A percentile compares a stretch with the other conserved stretches of the same genome.
phyloP scores from a whole-genome alignment of 108 stramenopile species.

The Mediolabrus comicus region DNA sequence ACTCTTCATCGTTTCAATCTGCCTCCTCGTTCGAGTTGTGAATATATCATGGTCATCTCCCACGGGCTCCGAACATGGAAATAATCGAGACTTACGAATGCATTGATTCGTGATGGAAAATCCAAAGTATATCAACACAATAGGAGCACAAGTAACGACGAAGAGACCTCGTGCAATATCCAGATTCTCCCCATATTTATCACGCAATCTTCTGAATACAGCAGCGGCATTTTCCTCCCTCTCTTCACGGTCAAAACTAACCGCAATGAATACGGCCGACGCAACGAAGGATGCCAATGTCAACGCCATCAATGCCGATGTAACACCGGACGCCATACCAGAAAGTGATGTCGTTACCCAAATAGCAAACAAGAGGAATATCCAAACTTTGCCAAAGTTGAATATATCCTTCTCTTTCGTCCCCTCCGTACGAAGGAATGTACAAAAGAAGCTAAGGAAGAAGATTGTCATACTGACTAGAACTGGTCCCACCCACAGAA shows the following conservation, averaged over 20 bases:
- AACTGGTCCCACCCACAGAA: constrained; percentile 52
- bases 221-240: constrained; percentile 14
- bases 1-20: constrained; percentile 23
- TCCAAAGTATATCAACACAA: constrained; percentile 34
- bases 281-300: constrained; percentile 48
- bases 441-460: constrained; percentile 51
- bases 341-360: constrained; percentile 53
- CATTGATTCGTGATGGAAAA: constrained; percentile 44
- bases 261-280: constrained; percentile 34
- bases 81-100: constrained; percentile 20
- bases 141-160: constrained; percentile 31
- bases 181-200: constrained; percentile 39
- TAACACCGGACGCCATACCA: constrained; percentile 44
- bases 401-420: constrained; percentile 32
- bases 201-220: constrained; percentile 18
- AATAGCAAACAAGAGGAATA: constrained; percentile 44
- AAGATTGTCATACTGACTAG: constrained; percentile 38
- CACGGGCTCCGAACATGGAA: constrained; percentile 28
- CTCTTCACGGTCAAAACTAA: constrained; percentile 24
- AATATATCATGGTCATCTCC: constrained; percentile 14
- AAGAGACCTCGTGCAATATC: constrained; percentile 42
- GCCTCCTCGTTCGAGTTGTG: constrained; percentile 29
- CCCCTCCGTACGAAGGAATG: constrained; percentile 40
- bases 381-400: constrained; percentile 52
- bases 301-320: constrained; percentile 32